Base-by-base conservation (phyloP, 495 filamentous ascomycete species). In the Amniculicola lignicola region DNA sequence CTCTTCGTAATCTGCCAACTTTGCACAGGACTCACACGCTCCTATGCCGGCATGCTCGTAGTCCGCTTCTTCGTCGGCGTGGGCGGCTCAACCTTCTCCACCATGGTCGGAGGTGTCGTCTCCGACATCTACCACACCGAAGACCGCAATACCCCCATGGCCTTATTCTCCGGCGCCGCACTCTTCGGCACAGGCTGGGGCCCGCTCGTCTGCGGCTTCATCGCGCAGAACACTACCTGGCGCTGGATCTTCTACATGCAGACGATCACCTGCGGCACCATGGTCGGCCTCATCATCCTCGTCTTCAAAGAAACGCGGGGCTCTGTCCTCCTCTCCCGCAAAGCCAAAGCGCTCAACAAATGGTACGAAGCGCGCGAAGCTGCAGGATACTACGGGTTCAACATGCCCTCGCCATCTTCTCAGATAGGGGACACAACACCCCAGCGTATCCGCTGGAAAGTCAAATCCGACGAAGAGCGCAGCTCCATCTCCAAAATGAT, bases 221-320 rank as follows among this genome's bases (percentile, higher is more conserved):
- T 97, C 59, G 82, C 83, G 0, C 69, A 85, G 41, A 74, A 81
- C 41, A 72, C 77, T 6, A 76, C 70, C 21, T 96, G 91, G 92
- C 80, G 88, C 55, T 96, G 90, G 91, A 78, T 94, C 4, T 95
- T 95, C 72, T 94, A 86, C 75, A 77, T 91, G 15, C 90, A 96
- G 60, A 82, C 85, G 4, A 89, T 96, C 21, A 72, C 79, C 19
- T 77, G 80, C 49, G 85, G 76, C 0, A 64, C 83, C 33, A 68
- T 89, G 40, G 83, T 94, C 57, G 43, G 74, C 16, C 66, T 76
- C 3, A 51, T 83, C 2, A 65, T 75, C 27, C 74, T 81, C 25
- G 55, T 86, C 7, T 88, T 96, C 66, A 83, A 81, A 48, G 92
- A 97, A 69, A 95, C 89, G 6, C 75, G 92, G 12, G 91, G 89